Evolutionary conservation across 495 filamentous ascomycete genomes (phyloP).

Genomic region (Achaetomiella virescens): DNA sequence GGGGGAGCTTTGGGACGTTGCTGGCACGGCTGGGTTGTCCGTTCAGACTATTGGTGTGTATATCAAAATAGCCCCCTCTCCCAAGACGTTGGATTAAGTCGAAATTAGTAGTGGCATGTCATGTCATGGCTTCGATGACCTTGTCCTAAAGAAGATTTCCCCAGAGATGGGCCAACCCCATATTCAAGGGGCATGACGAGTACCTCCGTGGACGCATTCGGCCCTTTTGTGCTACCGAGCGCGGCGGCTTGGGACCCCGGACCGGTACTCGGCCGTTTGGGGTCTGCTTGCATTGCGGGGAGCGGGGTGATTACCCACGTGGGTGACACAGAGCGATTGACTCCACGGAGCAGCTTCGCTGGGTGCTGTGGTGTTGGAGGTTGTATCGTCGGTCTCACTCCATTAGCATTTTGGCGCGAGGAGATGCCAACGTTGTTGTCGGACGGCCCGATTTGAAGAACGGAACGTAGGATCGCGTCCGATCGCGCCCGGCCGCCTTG

Average conservation of each 20-base stretch:
- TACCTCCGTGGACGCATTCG: slow-evolving; percentile 12
- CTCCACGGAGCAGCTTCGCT: not conserved
- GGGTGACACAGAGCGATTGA: not conserved
- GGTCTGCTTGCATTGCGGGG: slow-evolving; percentile 5
- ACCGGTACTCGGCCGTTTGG: not conserved
- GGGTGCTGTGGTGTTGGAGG: not conserved
- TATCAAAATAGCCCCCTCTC: slow-evolving; percentile 1
- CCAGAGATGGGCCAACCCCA: not conserved
- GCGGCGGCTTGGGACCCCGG: slow-evolving; percentile 9
- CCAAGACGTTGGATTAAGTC: not conserved
- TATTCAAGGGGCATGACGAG: not conserved
- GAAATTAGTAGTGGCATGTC: no score
- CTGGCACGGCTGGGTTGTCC: not conserved
- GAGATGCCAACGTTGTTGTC: not conserved
- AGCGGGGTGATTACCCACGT: not conserved
- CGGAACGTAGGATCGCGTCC: not conserved
- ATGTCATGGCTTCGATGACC: not conserved
- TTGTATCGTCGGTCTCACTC: not conserved
- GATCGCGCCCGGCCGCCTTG: not conserved
- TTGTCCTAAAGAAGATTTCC: no score
- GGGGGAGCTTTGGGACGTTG: no score
- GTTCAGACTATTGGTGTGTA: not conserved
- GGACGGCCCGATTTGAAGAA: slow-evolving; percentile 11
- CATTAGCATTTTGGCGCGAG: no score
- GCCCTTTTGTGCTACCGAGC: slow-evolving; percentile 18